A percentile compares a stretch with the other conserved stretches of the same genome.
Evolutionary conservation across 495 filamentous ascomycete genomes (phyloP).

Genomic region (Gamarada debralockiae): DNA sequence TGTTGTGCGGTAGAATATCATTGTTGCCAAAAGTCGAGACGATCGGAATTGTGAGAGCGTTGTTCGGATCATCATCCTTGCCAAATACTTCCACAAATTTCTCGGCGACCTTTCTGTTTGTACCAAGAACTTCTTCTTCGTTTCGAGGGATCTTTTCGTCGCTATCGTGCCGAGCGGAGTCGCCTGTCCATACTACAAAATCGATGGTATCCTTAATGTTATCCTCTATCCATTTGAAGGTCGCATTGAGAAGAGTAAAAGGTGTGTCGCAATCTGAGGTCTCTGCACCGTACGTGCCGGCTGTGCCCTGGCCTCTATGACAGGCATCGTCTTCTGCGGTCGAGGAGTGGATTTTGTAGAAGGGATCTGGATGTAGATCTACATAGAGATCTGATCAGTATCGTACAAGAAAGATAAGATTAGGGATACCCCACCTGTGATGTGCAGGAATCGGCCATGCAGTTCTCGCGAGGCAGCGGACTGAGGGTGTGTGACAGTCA

Average conservation of each 20-base stretch:
- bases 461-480: slow-evolving; percentile 34
- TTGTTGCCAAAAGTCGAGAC: slow-evolving; percentile 95
- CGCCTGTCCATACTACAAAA: slow-evolving; percentile 97
- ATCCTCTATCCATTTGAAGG: slow-evolving; percentile 86
- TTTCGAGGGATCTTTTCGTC: slow-evolving; percentile 80
- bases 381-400: slow-evolving; percentile 6
- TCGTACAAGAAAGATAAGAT: neutral
- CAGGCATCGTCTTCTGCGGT: slow-evolving; percentile 65
- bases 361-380: slow-evolving; percentile 90
- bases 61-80: slow-evolving; percentile 42
- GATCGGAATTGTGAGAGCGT: slow-evolving; percentile 69
- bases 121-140: slow-evolving; percentile 63
- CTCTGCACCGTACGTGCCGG: slow-evolving; percentile 79
- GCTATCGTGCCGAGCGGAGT: slow-evolving; percentile 92
- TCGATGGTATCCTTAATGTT: slow-evolving; percentile 82
- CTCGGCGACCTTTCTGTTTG: slow-evolving; percentile 70
- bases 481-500: slow-evolving; percentile 4
- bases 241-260: slow-evolving; percentile 74
- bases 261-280: slow-evolving; percentile 88
- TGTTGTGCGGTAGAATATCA: slow-evolving; percentile 96
- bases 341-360: slow-evolving; percentile 75
- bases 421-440: slow-evolving; percentile 67
- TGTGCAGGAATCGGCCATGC: slow-evolving; percentile 86
- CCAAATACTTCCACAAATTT: slow-evolving; percentile 76
- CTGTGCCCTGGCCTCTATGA: slow-evolving; percentile 71